A percentile compares a stretch with the other conserved stretches of the same genome.
Evolutionary conservation across 441 rosid genomes (phyloP).

Genomic region (Metrosideros polymorpha): DNA sequence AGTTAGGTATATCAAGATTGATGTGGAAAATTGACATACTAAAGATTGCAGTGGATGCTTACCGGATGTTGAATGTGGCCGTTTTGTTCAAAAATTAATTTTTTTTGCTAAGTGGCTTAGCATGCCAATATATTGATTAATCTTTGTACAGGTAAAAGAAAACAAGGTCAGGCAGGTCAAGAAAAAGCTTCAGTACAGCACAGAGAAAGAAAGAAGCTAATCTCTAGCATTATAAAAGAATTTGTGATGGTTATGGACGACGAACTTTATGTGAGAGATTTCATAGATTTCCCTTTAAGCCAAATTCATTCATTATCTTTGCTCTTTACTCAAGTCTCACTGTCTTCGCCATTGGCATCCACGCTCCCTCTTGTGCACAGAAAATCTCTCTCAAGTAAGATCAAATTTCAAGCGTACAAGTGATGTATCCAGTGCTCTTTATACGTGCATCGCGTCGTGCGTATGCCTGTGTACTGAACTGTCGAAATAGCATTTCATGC

Average conservation of each 20-base stretch:
- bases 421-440: neutral
- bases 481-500: neutral
- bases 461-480: neutral
- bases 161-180: neutral
- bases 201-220: neutral
- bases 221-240: neutral
- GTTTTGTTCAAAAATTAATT: neutral
- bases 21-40: neutral
- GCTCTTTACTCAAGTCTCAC: neutral
- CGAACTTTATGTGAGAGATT: neutral
- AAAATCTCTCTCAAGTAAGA: neutral
- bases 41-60: neutral
- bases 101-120: neutral
- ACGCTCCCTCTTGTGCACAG: neutral
- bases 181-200: neutral
- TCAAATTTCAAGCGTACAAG: neutral
- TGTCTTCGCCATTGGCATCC: neutral
- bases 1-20: neutral
- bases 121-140: neutral
- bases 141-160: neutral
- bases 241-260: neutral
- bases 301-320: no score
- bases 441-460: neutral
- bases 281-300: no score
- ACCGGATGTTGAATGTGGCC: neutral